Evolutionary conservation across 306 rosid species (phyloP), one percentile per base, ranked within the genome.

Genomic region (Cyclanthera cordifolia): DNA sequence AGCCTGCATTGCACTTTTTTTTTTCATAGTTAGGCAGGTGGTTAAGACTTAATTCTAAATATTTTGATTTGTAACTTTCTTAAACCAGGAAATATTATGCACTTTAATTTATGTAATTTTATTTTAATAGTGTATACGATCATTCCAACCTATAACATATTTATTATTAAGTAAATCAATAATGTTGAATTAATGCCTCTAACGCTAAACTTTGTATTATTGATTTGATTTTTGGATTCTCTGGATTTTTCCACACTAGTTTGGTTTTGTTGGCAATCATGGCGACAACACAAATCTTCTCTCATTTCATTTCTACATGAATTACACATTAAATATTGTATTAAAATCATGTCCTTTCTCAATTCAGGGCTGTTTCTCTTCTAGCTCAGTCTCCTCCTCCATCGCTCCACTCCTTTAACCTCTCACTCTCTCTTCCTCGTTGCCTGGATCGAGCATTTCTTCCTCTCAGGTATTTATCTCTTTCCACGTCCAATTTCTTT

Each of bases 401-500:
- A 0, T 23, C 48, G 15, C 49, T 37, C 6, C 17, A 30, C 66
- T 58, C 46, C 43, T 4, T 4, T 1, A 21, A 2, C 10, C 67
- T 2, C 64, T 15, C 2, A 5, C 53, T 45, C 37, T 43, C 69
- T 43, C 17, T 64, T 41, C 13, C 69, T 6, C 5, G 1, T n/a
- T 45, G 6, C 0, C 53, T 65, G 70, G 53, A 65, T 65, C 70
- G 2, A 23, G 0, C 51, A 45, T 65, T 65, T 48, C 37, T 65
- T 65, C 32, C 4, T 45, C 53, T 65, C 70, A 45, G 70, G 70
- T 65, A 45, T 23, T 43, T 16, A n/a, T 20, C 53, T 65, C 67
- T 45, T 63, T 65, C 53, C 3, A 4, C n/a, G 1, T 28, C 48
- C 68, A 37, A 7, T 61, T 20, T 2, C n/a, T 39, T 39, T 20